Conservation (phyloP, 768 basidiomycete species). For the Rhodosporidiobolus odoratus region DNA sequence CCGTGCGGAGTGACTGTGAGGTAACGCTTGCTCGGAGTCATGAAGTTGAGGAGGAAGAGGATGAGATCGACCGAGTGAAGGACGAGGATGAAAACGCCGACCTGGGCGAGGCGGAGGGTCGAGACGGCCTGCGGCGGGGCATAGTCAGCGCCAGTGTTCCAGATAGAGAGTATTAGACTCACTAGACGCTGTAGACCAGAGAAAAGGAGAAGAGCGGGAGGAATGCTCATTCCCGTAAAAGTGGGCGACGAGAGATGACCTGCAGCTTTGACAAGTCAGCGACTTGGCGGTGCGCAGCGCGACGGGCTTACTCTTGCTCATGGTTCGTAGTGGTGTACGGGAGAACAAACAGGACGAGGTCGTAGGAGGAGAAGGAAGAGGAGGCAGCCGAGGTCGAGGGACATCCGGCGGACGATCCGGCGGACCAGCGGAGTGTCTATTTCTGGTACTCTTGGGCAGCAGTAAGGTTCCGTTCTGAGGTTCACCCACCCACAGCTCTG, state of each 20-base stretch:
- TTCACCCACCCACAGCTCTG: too few species aligned
- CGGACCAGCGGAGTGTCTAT: too few species aligned
- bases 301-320: too few species aligned
- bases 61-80: slow-evolving; percentile 16
- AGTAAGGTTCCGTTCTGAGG: too few species aligned
- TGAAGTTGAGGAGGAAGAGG: slow-evolving; percentile 19
- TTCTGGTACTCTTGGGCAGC: too few species aligned
- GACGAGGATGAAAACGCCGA: slow-evolving; percentile 9
- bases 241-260: not conserved
- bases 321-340: too few species aligned
- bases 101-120: not conserved
- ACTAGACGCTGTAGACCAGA: not conserved
- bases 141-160: not conserved
- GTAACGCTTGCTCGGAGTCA: not conserved
- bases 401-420: too few species aligned
- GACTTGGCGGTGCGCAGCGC: too few species aligned
- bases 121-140: not conserved
- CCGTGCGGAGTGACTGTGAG: not conserved
- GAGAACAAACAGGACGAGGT: too few species aligned
- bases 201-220: not conserved
- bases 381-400: too few species aligned
- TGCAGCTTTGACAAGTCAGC: not conserved
- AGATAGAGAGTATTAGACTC: not conserved
- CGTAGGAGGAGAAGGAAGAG: too few species aligned
- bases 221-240: not conserved